Base-by-base conservation (phyloP, 2,329 filamentous ascomycete species). In the Neoscytalidium dimidiatum region DNA sequence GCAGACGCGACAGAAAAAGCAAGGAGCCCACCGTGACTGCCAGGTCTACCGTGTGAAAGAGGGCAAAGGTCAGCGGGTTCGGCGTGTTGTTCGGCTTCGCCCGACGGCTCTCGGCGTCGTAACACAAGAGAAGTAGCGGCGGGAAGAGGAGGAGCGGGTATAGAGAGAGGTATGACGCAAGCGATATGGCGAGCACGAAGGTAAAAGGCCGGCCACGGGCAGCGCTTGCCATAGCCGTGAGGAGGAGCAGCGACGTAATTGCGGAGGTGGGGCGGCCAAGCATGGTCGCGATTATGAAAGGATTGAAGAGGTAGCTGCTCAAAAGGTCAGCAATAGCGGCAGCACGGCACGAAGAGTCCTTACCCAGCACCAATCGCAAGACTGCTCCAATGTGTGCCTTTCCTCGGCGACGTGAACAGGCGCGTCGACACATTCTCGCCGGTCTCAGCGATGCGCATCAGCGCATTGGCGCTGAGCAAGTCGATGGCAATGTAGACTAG, bases 281-380 rank as follows among this genome's bases (percentile, higher is more conserved):
- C 76, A 94, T 98, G 19, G 93, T 94, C 49, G 93, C 88, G 67
- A 99, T 87, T 1, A 94, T 96, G 75, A 97, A 96, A 0, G 95
- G 95, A 75, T 96, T 98, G 80, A 98, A 94, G 2, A 99, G 86
- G 75, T 92, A 98, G 69, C 92, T 95, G 43, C 5, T 67, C 51
- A 46, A 13, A 58, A 9, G n/a, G 11, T 44, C 23, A 52, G 60
- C 23, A 62, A 6, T 17, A 14, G 14, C 21, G 3, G 7, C 6
- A 17, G 1, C 23, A 8, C 8, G 14, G 17, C 5, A 26, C 9
- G 14, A 2, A 43, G 8, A 43, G 23, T 6, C 28, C 49, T 72
- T 85, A 95, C 90, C 90, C 87, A 67, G 94, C 92, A 61, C 91
- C 92, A 69, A 97, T 86, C 2, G 90, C 86, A 64, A 88, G 82